Percentiles rank a stretch among this genome's conserved stretches.
Conservation (phyloP, 2,329 filamentous ascomycete species). For the Grosmannia clavigera region DNA sequence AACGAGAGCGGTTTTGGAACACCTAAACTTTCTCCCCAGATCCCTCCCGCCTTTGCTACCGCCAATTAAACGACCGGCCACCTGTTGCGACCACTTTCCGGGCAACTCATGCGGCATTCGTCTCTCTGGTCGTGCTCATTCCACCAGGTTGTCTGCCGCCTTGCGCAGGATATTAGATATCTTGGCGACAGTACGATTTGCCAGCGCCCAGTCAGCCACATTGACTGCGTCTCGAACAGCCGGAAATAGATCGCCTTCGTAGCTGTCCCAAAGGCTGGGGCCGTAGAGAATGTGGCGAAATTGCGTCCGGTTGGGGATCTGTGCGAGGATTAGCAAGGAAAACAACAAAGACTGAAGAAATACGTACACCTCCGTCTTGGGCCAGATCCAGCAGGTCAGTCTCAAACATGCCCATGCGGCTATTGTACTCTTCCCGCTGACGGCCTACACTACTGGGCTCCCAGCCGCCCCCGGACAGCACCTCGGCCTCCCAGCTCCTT, state of each 20-base stretch:
- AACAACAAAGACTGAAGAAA: not conserved
- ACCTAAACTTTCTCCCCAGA: too few species aligned
- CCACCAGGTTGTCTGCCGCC: conserved; percentile 33
- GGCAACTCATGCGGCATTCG: too few species aligned
- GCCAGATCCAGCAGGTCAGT: conserved; percentile 68
- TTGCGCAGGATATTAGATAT: conserved; percentile 54
- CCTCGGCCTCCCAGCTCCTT: conserved; percentile 58
- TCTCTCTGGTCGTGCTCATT: not conserved
- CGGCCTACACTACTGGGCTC: conserved; percentile 58
- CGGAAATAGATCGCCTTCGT: conserved; percentile 61
- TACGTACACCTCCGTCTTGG: conserved; percentile 59
- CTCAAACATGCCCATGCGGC: conserved; percentile 70
- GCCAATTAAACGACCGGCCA: not conserved
- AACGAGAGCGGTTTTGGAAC: not conserved
- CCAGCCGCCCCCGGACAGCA: conserved; percentile 61
- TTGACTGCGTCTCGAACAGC: conserved; percentile 74
- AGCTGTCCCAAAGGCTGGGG: conserved; percentile 63
- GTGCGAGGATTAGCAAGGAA: not conserved
- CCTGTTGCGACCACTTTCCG: not conserved
- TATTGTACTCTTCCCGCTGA: conserved; percentile 64
- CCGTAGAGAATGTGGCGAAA: conserved; percentile 91
- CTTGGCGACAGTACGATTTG: conserved; percentile 57
- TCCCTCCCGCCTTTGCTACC: not conserved
- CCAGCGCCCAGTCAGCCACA: conserved; percentile 54
- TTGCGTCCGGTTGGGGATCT: conserved; percentile 78